phyloP scores from a whole-genome alignment of 78 protist species.

The Emiliania huxleyi region DNA sequence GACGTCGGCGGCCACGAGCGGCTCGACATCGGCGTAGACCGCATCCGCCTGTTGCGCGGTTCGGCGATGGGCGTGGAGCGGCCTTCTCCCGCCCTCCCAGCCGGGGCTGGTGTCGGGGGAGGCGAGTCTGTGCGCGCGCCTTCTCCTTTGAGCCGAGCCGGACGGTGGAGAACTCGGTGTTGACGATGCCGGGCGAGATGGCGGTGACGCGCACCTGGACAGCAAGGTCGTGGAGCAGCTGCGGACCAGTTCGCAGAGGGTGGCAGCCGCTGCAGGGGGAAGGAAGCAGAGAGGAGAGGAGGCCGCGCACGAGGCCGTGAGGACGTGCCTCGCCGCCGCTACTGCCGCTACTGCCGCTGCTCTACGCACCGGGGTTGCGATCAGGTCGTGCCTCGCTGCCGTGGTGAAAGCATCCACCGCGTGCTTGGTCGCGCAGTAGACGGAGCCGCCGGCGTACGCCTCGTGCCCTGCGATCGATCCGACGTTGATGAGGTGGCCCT shows the following conservation, averaged over 20 bases:
- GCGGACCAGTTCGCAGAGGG: no score
- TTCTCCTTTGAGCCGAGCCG: conserved; percentile 60
- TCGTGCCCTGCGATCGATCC: conserved; percentile 66
- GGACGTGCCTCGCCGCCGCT: no score
- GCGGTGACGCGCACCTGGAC: conserved; percentile 66
- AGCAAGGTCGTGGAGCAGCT: no score
- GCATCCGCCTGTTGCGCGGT: conserved; percentile 62
- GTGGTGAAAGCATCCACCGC: conserved; percentile 72
- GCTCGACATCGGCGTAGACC: conserved; percentile 57
- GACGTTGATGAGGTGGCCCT: conserved; percentile 69
- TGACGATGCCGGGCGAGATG: conserved; percentile 75
- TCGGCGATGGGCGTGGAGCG: no score
- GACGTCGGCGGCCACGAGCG: conserved; percentile 59
- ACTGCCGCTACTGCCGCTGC: no score
- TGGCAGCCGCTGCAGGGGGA: no score
- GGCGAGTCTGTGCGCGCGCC: no score
- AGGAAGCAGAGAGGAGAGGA: no score
- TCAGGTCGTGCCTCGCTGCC: conserved; percentile 67
- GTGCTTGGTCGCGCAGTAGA: conserved; percentile 74
- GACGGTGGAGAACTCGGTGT: conserved; percentile 65
- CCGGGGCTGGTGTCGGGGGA: no score
- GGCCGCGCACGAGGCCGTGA: no score
- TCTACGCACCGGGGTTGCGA: conserved; percentile 57
- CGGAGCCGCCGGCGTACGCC: conserved; percentile 60
- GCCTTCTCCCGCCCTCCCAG: no score